These are phyloP conservation scores for Brassica nigra DNA, from an alignment of 345 rosid genomes.

Conservation along the genomic window DNA sequence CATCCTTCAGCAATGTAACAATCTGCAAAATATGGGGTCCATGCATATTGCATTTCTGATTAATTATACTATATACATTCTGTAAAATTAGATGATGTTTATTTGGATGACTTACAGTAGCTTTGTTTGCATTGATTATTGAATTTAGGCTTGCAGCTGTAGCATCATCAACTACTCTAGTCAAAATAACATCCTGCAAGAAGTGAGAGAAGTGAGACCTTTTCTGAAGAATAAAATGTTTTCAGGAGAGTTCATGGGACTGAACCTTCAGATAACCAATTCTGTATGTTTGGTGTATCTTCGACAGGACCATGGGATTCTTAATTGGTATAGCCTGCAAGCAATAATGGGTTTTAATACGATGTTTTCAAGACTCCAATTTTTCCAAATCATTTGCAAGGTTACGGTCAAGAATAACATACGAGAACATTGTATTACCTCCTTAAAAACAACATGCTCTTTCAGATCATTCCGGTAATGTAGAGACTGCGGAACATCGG, in stretches of 20 bases:
- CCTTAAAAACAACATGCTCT: constrained; percentile 79
- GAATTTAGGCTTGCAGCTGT: constrained; percentile 66
- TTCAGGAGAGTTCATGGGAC: constrained; percentile 24
- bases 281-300: constrained; percentile 86
- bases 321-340: constrained; percentile 79
- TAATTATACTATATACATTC: not conserved
- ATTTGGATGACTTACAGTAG: constrained; percentile 59
- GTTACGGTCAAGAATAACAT: not conserved
- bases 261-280: constrained; percentile 87
- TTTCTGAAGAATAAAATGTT: constrained; percentile 10
- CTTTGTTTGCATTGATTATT: constrained; percentile 70
- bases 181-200: constrained; percentile 83
- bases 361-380: constrained; percentile 9
- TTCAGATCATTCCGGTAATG: constrained; percentile 72
- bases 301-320: constrained; percentile 66
- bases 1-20: constrained; percentile 77
- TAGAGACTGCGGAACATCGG: constrained; percentile 59
- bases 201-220: constrained; percentile 16
- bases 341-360: constrained; percentile 20
- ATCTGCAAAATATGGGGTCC: constrained; percentile 48
- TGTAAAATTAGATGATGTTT: not conserved
- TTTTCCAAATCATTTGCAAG: constrained; percentile 7
- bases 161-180: constrained; percentile 73
- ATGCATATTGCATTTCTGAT: constrained; percentile 18
- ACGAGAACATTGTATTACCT: constrained; percentile 54